A percentile compares a stretch with the other conserved stretches of the same genome.
Conservation (phyloP, 805 yeast genomes). For the Candida tammaniensis region DNA sequence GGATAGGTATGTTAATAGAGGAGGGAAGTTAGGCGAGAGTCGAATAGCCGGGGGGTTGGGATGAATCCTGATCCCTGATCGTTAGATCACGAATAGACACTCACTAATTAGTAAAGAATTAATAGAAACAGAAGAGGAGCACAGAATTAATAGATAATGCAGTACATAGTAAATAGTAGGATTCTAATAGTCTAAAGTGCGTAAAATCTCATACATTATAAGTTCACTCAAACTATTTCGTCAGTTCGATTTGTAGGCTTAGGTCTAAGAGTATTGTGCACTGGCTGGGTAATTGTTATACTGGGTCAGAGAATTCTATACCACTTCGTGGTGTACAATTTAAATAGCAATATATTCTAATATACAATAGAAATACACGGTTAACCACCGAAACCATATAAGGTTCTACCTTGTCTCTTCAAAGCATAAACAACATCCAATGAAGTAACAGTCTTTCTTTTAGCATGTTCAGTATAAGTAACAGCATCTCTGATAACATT, state of each 20-base stretch:
- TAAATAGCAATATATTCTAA: slow-evolving; percentile 17
- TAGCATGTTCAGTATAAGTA: slow-evolving; percentile 98
- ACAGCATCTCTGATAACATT: slow-evolving; percentile 98
- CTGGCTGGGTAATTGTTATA: too few species aligned
- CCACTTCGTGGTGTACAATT: neutral
- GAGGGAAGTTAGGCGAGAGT: slow-evolving; percentile 21
- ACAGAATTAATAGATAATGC: too few species aligned
- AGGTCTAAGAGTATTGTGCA: too few species aligned
- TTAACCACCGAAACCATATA: slow-evolving; percentile 99
- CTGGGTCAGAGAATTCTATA: neutral
- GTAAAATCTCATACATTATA: too few species aligned
- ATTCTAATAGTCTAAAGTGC: too few species aligned
- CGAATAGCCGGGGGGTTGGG: slow-evolving; percentile 5
- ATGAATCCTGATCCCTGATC: too few species aligned
- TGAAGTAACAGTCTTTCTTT: slow-evolving; percentile 99
- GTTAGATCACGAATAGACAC: too few species aligned
- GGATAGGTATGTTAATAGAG: slow-evolving; percentile 18
- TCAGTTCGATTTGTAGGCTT: too few species aligned
- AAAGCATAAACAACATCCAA: slow-evolving; percentile 97
- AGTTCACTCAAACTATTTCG: too few species aligned
- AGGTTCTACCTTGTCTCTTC: slow-evolving; percentile 99
- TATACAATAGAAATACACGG: slow-evolving; percentile 23
- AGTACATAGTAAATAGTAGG: too few species aligned
- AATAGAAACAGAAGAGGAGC: too few species aligned
- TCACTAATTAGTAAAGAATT: too few species aligned